These are phyloP conservation scores for Purpureocillium lavendulum DNA, from an alignment of 2,329 filamentous ascomycete genomes.

Conservation along the genomic window DNA sequence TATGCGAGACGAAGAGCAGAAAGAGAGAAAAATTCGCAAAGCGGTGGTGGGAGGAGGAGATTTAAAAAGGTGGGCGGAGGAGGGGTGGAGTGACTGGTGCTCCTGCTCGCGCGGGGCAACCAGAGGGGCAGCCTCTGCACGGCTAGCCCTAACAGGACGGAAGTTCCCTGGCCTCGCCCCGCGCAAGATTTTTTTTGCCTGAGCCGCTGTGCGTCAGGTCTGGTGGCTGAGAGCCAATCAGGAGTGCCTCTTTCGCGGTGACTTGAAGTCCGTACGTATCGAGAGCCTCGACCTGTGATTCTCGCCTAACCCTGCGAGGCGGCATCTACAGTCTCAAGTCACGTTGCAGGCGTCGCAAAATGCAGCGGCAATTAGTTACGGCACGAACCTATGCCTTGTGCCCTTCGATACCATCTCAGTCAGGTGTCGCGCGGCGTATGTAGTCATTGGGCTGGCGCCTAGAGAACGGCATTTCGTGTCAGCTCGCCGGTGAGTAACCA, in stretches of 20 bases:
- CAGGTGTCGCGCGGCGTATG: too few species aligned
- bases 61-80: slow-evolving; percentile 26
- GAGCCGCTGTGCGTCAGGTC: slow-evolving; percentile 3
- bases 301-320: too few species aligned
- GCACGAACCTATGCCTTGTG: too few species aligned
- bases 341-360: too few species aligned
- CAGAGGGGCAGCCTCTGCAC: slow-evolving; percentile 8
- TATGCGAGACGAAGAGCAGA: slow-evolving; percentile 35
- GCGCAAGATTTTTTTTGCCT: slow-evolving; percentile 9
- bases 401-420: too few species aligned
- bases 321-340: too few species aligned
- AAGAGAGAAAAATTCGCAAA: slow-evolving; percentile 26
- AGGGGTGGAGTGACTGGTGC: slow-evolving; percentile 19
- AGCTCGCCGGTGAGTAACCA: too few species aligned
- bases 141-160: slow-evolving; percentile 25
- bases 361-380: too few species aligned
- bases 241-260: background rate
- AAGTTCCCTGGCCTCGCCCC: slow-evolving; percentile 17
- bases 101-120: slow-evolving; percentile 26
- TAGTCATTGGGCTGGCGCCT: too few species aligned
- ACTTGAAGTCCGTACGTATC: too few species aligned
- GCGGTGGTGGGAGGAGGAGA: slow-evolving; percentile 27
- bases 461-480: too few species aligned
- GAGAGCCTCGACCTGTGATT: too few species aligned
- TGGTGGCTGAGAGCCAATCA: slow-evolving; percentile 7